Conservation (phyloP, 257 asterid genomes). For the Nicotiana attenuata region DNA sequence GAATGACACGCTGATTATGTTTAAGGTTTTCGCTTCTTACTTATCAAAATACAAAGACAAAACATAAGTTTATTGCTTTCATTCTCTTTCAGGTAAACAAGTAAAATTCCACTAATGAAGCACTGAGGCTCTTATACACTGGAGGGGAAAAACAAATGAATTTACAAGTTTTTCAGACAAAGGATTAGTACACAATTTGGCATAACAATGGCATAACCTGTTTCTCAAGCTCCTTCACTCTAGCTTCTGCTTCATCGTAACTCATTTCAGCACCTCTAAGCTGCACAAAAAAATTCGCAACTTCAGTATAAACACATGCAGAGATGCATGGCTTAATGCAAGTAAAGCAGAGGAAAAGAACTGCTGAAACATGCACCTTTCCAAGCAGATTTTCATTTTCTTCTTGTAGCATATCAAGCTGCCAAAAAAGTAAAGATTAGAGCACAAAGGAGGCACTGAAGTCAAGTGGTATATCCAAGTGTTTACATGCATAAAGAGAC, state of each 20-base stretch:
- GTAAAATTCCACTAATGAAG: slow-evolving; percentile 2
- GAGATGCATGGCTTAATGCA: slow-evolving; percentile 2
- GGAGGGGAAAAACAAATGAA: background rate
- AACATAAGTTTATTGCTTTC: background rate
- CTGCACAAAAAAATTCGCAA: slow-evolving; percentile 36
- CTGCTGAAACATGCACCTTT: slow-evolving; percentile 42
- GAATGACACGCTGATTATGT: background rate
- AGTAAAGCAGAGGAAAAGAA: slow-evolving; percentile 9
- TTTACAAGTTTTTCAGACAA: background rate
- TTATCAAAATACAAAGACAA: background rate
- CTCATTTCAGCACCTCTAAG: slow-evolving; percentile 73
- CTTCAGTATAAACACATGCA: slow-evolving; percentile 16
- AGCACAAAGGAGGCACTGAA: slow-evolving; percentile 8
- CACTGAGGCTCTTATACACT: background rate
- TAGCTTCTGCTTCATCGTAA: slow-evolving; percentile 77
- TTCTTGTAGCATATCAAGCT: slow-evolving; percentile 94
- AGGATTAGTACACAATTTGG: slow-evolving; percentile 5
- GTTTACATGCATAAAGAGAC: slow-evolving; percentile 1
- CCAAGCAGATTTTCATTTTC: slow-evolving; percentile 78
- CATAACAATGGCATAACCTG: slow-evolving; percentile 46
- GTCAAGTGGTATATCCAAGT: slow-evolving; percentile 4
- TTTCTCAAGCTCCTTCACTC: slow-evolving; percentile 94
- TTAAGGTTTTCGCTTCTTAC: background rate
- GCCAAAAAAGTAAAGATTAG: slow-evolving; percentile 39
- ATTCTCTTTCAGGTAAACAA: background rate